Evolutionary conservation across 495 filamentous ascomycete species (phyloP).

Genomic region (Neurospora sp.): DNA sequence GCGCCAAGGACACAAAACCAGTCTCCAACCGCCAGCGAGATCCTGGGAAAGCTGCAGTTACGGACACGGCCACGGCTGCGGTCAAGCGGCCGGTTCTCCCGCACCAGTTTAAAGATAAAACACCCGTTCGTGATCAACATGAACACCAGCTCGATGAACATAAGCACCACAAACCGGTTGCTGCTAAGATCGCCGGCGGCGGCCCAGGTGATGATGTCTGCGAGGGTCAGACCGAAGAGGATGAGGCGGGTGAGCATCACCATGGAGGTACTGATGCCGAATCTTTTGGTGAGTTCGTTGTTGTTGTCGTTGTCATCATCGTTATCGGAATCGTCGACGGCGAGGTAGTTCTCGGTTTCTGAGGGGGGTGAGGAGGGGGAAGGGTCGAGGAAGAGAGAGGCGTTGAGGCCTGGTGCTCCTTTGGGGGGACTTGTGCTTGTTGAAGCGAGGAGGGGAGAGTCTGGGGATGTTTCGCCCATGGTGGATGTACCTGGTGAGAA

Average conservation of each 20-base stretch:
- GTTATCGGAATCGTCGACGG: neutral
- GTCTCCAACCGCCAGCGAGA: slow-evolving; percentile 6
- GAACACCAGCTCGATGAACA: slow-evolving; percentile 1
- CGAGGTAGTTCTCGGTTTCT: neutral
- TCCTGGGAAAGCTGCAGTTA: neutral
- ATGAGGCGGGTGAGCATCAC: neutral
- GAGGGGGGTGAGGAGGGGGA: neutral
- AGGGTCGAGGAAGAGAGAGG: neutral
- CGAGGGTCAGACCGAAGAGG: neutral
- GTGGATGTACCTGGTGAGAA: neutral
- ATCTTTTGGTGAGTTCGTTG: neutral
- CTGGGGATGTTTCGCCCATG: neutral
- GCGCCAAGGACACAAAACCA: neutral
- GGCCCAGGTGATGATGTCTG: slow-evolving; percentile 3
- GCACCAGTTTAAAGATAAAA: neutral
- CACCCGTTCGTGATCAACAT: slow-evolving; percentile 3
- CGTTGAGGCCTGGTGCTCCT: neutral
- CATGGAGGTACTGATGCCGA: neutral
- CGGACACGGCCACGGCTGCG: neutral
- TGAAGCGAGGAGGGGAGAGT: neutral
- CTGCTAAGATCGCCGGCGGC: neutral
- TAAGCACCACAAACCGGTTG: neutral
- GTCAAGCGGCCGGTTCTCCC: neutral
- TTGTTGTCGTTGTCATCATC: neutral
- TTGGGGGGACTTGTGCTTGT: neutral